Conservation (phyloP, 1,139 yeast genomes). For the Casaregolazyma lundiana region DNA sequence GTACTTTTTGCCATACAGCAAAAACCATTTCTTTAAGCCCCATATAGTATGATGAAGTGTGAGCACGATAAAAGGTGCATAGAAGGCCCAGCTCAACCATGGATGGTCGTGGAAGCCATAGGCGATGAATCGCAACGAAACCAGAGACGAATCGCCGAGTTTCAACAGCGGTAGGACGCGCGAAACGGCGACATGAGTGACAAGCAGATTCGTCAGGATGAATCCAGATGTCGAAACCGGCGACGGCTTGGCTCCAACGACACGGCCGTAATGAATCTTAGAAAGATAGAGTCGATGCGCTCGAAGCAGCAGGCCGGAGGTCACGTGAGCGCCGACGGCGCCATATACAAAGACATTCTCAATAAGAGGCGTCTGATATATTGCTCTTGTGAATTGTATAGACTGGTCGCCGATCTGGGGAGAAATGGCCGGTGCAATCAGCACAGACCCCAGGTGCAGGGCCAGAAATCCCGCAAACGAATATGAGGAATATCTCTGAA, state of each 20-base stretch:
- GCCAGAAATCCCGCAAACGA: conserved; percentile 54
- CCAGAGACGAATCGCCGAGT: conserved; percentile 63
- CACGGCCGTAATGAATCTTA: conserved; percentile 24
- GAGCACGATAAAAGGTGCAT: conserved; percentile 28
- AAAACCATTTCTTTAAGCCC: conserved; percentile 39
- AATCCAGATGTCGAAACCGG: conserved; percentile 63
- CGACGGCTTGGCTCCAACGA: conserved; percentile 33
- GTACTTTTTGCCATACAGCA: conserved; percentile 17
- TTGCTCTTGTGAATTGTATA: conserved; percentile 55
- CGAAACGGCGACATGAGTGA: conserved; percentile 46
- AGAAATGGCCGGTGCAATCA: conserved; percentile 52
- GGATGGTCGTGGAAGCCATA: conserved; percentile 35
- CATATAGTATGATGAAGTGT: conserved; percentile 40
- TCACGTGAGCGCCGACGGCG: conserved; percentile 46
- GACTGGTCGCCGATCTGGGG: conserved; percentile 48
- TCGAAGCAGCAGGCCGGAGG: conserved; percentile 51
- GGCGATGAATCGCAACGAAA: conserved; percentile 51
- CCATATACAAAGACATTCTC: conserved; percentile 50
- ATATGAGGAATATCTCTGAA: conserved; percentile 61
- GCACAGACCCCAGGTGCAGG: conserved; percentile 55
- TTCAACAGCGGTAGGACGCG: conserved; percentile 47
- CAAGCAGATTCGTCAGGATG: conserved; percentile 43
- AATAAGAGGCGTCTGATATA: conserved; percentile 53
- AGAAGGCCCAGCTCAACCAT: conserved; percentile 26
- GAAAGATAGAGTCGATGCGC: conserved; percentile 34